phyloP scores from a whole-genome alignment of 768 basidiomycete species.

The Suillus subaureus region DNA sequence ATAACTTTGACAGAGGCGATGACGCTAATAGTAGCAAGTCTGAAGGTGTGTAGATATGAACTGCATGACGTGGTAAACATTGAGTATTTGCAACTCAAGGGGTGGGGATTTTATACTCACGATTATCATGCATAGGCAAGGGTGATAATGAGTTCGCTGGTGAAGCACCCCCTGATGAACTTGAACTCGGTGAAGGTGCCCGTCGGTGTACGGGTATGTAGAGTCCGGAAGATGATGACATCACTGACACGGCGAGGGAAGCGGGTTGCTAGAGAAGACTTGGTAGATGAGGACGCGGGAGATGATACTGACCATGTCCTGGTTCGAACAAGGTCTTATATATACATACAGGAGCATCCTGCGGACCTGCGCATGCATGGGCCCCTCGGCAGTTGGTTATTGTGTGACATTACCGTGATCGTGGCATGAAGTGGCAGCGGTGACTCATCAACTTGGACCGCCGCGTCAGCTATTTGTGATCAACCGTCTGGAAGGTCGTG shows the following conservation, averaged over 20 bases:
- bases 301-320: background rate
- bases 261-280: conserved; percentile 4
- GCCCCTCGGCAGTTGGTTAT: conserved; percentile 3
- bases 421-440: conserved; percentile 1
- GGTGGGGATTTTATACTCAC: conserved; percentile 7
- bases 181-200: conserved; percentile 13
- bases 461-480: conserved; percentile 9
- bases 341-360: conserved; percentile 5
- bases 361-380: background rate
- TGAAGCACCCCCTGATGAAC: conserved; percentile 19
- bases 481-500: conserved; percentile 14
- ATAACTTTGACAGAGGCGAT: conserved; percentile 25
- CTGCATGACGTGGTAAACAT: conserved; percentile 1
- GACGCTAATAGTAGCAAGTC: conserved; percentile 28
- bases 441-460: conserved; percentile 2
- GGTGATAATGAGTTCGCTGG: conserved; percentile 10
- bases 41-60: conserved; percentile 27
- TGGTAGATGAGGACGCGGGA: conserved; percentile 1
- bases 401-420: background rate
- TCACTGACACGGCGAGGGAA: conserved; percentile 17
- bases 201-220: conserved; percentile 49
- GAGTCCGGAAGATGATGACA: conserved; percentile 31
- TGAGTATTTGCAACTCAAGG: background rate
- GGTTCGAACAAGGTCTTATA: conserved; percentile 3
- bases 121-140: conserved; percentile 6